Percentiles rank a stretch among this genome's conserved stretches.
These are phyloP conservation scores for Gillenia trifoliata DNA, from an alignment of 306 rosid genomes.

Conservation along the genomic window DNA sequence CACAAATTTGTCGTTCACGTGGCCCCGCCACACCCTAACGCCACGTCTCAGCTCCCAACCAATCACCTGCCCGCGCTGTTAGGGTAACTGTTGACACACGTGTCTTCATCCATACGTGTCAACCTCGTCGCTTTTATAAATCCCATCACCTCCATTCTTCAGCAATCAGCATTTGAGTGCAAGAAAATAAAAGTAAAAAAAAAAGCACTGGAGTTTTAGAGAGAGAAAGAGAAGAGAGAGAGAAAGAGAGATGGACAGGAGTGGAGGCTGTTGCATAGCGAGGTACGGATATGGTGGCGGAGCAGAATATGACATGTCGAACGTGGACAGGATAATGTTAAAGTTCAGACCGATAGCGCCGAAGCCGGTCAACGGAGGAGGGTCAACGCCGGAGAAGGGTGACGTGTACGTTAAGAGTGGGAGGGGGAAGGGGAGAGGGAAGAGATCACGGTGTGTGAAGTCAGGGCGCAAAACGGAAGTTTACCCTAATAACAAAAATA, in stretches of 20 bases:
- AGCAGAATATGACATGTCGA: conserved; percentile 31
- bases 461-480: conserved; percentile 25
- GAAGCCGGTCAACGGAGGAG: conserved; percentile 44
- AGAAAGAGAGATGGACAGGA: conserved; percentile 37
- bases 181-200: neutral
- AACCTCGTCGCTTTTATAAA: conserved; percentile 11
- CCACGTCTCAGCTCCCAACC: conserved; percentile 47
- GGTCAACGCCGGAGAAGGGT: conserved; percentile 32
- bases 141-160: neutral
- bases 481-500: neutral
- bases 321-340: conserved; percentile 62
- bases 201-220: neutral
- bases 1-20: neutral
- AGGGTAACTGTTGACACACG: conserved; percentile 9
- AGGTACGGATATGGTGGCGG: conserved; percentile 43
- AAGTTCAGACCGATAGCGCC: conserved; percentile 87
- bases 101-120: conserved; percentile 36
- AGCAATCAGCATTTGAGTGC: neutral
- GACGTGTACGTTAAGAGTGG: conserved; percentile 15
- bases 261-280: conserved; percentile 79
- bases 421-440: conserved; percentile 10
- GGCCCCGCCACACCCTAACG: conserved; percentile 1
- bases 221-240: conserved; percentile 4
- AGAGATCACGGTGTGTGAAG: conserved; percentile 1
- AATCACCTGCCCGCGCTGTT: conserved; percentile 39